Conservation (phyloP, 495 filamentous ascomycete genomes). For the Hyphodiscus hymeniophilus region DNA sequence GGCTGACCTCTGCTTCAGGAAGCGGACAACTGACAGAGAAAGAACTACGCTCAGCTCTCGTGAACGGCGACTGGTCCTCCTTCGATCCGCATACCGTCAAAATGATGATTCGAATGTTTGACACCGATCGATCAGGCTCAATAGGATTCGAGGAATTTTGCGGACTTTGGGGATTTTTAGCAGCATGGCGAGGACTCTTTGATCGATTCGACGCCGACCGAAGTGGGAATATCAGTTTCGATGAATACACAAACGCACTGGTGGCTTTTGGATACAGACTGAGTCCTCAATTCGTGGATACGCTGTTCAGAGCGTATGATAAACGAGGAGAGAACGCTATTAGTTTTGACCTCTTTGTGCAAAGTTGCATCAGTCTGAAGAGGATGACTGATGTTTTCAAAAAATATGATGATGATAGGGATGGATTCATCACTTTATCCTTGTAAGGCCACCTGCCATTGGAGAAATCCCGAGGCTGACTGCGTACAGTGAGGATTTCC, state of each 20-base stretch:
- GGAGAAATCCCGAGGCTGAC: background rate
- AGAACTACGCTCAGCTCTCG: slow-evolving; percentile 84
- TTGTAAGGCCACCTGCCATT: slow-evolving; percentile 32
- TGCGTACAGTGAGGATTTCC: slow-evolving; percentile 19
- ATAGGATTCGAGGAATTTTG: slow-evolving; percentile 96
- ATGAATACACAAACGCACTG: slow-evolving; percentile 86
- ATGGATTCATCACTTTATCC: slow-evolving; percentile 80
- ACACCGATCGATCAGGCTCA: slow-evolving; percentile 75
- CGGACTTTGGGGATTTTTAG: slow-evolving; percentile 89
- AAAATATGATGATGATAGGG: slow-evolving; percentile 93
- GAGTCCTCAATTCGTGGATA: slow-evolving; percentile 68
- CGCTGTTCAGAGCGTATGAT: slow-evolving; percentile 64
- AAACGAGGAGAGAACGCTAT: slow-evolving; percentile 58
- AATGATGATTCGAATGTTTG: slow-evolving; percentile 99
- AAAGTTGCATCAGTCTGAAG: slow-evolving; percentile 92
- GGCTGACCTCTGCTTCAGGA: slow-evolving; percentile 32
- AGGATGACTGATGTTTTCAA: slow-evolving; percentile 99
- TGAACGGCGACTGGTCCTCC: slow-evolving; percentile 90
- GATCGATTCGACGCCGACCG: slow-evolving; percentile 90
- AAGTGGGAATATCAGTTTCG: slow-evolving; percentile 74
- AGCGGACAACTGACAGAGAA: slow-evolving; percentile 76
- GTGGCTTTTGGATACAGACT: slow-evolving; percentile 92
- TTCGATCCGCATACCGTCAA: slow-evolving; percentile 96
- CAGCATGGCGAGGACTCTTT: slow-evolving; percentile 88
- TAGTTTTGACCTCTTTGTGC: slow-evolving; percentile 96